Conservation (phyloP, 805 yeast genomes). For the Metschnikowia lachancei region DNA sequence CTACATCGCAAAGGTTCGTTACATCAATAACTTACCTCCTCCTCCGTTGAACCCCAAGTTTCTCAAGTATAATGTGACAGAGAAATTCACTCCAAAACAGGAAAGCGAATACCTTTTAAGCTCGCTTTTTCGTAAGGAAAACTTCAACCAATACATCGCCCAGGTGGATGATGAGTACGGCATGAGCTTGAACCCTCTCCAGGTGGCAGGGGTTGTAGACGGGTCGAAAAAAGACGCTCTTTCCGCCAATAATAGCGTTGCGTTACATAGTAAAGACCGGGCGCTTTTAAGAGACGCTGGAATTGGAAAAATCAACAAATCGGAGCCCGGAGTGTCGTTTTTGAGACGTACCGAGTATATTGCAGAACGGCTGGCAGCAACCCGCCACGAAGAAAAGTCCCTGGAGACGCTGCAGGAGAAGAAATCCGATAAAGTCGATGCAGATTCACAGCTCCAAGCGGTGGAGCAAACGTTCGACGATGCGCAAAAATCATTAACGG, state of each 20-base stretch:
- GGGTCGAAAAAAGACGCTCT: conserved; percentile 49
- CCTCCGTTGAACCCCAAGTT: conserved; percentile 91
- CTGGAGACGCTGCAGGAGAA: not conserved
- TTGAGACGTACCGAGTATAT: conserved; percentile 93
- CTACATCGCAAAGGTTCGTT: conserved; percentile 77
- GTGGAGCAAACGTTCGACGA: conserved; percentile 78
- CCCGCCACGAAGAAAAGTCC: conserved; percentile 29
- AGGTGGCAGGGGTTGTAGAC: conserved; percentile 66
- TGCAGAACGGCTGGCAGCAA: conserved; percentile 51
- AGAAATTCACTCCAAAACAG: conserved; percentile 32
- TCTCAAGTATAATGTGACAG: conserved; percentile 50
- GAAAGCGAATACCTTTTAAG: conserved; percentile 56
- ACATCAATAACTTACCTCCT: conserved; percentile 85
- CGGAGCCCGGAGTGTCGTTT: conserved; percentile 64
- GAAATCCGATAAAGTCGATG: conserved; percentile 37
- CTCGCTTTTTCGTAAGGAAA: conserved; percentile 70
- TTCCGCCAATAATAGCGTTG: conserved; percentile 31
- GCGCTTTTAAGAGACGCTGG: conserved; percentile 78
- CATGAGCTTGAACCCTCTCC: conserved; percentile 69
- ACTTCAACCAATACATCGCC: conserved; percentile 58
- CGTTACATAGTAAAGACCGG: conserved; percentile 75
- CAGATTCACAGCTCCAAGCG: conserved; percentile 59
- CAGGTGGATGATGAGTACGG: conserved; percentile 65
- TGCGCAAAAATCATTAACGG: conserved; percentile 47
- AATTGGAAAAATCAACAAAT: conserved; percentile 41